Base-by-base conservation (phyloP, 441 rosid genomes). In the Populus hybrid region DNA sequence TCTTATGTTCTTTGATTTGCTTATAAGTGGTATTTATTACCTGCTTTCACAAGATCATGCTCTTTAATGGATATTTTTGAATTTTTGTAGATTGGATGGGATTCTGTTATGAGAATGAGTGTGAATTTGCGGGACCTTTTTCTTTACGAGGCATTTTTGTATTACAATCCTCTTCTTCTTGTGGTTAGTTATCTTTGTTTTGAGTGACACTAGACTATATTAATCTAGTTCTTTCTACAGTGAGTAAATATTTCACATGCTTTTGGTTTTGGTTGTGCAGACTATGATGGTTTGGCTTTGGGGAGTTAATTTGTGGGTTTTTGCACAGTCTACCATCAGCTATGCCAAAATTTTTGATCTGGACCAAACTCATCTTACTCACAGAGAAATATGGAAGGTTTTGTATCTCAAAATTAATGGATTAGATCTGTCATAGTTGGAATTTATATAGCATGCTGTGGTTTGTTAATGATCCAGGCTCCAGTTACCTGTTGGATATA, bases 201-300 rank as follows among this genome's bases (percentile, higher is more conserved):
- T 70, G 32, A 36, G 3, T n/a, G 34, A 18, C 38, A 73, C 61
- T 73, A 69, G 69, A 61, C 3, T 18, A 59, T 69, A 57, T n/a
- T 74, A 18, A 53, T 50, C 24, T 72, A 11, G 65, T 68, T 36
- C 53, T 30, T 63, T 61, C 77, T 69, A 19, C 23, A 30, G 28
- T 21, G 18, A 66, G 32, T 70, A 72, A 24, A 67, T 71, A 28
- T 67, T 72, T 72, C 24, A 35, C 78, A 72, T 36, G 82, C 50
- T 24, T 79, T 74, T 88, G 75, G 42, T 73, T 18, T 75, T 86
- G 74, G 30, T 28, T 28, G 30, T 28, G 30, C 88, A 97, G 99
- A 93, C 97, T 40, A 79, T 89, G 92, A 89, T 91, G 97, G 97
- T 93, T 72, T 97, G 99, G 99, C 91, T 97, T 38, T 97, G 98